Conservation (phyloP, 2,329 filamentous ascomycete genomes). For the Sclerotinia glacialis region DNA sequence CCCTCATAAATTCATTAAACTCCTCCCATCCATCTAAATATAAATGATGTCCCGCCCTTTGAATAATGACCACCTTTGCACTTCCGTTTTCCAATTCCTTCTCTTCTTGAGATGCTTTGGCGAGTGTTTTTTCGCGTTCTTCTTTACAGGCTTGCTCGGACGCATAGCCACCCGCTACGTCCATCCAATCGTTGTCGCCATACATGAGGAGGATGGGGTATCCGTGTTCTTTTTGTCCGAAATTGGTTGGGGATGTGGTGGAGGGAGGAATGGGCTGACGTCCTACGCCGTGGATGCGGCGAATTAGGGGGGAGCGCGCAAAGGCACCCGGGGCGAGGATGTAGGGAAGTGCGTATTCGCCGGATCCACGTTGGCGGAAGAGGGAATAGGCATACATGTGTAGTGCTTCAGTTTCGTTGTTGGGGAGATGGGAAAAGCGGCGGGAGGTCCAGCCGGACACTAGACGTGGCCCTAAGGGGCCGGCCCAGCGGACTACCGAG, state of each 20-base stretch:
- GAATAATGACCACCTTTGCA: conserved; percentile 77
- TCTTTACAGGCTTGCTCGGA: conserved; percentile 76
- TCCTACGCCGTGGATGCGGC: conserved; percentile 81
- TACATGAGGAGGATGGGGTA: conserved; percentile 92
- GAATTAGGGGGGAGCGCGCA: conserved; percentile 81
- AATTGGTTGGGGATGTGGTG: neutral
- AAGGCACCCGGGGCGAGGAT: conserved; percentile 92
- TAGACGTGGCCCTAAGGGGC: conserved; percentile 84
- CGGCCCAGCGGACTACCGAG: conserved; percentile 80
- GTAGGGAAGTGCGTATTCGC: conserved; percentile 90
- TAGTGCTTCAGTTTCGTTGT: conserved; percentile 74
- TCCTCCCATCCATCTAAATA: conserved; percentile 69
- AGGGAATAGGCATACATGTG: conserved; percentile 94
- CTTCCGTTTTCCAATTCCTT: conserved; percentile 70
- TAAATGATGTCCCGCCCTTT: conserved; percentile 67
- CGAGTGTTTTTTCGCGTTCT: conserved; percentile 58
- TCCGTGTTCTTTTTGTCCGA: conserved; percentile 50
- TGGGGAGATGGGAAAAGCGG: conserved; percentile 83
- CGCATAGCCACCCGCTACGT: conserved; percentile 78
- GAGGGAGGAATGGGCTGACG: conserved; percentile 53
- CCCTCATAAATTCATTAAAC: conserved; percentile 63
- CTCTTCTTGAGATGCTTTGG: conserved; percentile 64
- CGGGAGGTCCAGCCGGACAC: conserved; percentile 94
- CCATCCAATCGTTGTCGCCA: conserved; percentile 99
- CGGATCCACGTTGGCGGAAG: conserved; percentile 87